Evolutionary conservation across 306 rosid species (phyloP), one percentile per base, ranked within the genome.

Genomic region (Lablab purpureus): DNA sequence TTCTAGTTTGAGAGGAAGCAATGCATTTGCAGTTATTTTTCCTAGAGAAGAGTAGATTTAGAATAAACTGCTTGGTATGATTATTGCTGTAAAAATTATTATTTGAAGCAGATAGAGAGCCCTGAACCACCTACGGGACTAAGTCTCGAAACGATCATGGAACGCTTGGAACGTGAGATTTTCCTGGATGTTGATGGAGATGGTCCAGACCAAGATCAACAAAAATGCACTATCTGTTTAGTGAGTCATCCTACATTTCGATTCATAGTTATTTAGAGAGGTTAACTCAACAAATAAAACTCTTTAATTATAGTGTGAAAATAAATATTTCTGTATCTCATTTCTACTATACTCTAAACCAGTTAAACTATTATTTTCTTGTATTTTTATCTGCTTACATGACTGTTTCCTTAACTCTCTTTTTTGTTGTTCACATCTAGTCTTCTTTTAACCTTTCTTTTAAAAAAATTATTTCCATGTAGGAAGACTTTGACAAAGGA

Each of bases 401-500:
- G 22, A 62, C 17, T 62, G 23, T 30, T 30, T 32, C 6, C 2
- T 13, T 62, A 62, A 14, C 43, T 30, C 22, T 30, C 12, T 17
- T 32, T 32, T 28, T 17, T 3, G 2, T 6, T 30, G 3, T 17
- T 73, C 66, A 28, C 52, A 17, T 23, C 67, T 27, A 5, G 14
- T 63, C 17, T 40, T 21, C n/a, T 19, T 21, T 65, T 65, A 18
- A 37, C 18, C 23, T 10, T 65, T 37, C 5, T 18, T 11, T 10
- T n/a, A 37, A 10, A 18, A 34, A 63, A 4, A 10, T 8, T 18
- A 17, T 10, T 65, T 36, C 28, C 30, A 65, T 37, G 7, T n/a
- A 65, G 71, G 71, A 65, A 2, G 30, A 36, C 0, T 65, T 4
- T 63, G 50, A 15, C 7, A 63, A 85, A 2, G 71, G 83, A 49